Base-by-base conservation (phyloP, 2,329 filamentous ascomycete genomes). In the Trichoderma oligosporum region DNA sequence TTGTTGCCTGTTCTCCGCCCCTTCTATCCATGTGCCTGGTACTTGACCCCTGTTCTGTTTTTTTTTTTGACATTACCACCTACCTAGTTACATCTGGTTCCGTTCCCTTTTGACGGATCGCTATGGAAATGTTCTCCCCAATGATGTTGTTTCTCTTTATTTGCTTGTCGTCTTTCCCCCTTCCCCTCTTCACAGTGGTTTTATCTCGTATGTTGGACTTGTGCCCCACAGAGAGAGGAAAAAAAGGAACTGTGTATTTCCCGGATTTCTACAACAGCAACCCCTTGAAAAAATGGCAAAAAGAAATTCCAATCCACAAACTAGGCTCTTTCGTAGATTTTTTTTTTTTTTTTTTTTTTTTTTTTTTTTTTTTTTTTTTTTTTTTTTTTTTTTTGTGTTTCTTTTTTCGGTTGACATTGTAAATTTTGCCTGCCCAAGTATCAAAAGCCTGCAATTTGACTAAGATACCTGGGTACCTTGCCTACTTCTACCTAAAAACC, bases 101-200 rank as follows among this genome's bases (percentile, higher is more conserved):
- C 29, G 38, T 46, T 57, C 44, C 44, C n/a, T 44, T 45, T 53
- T 56, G 63, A 64, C 64, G 62, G 68, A 64, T 67, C 63, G 59
- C 57, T 62, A 67, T 66, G 65, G 65, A 70, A 65, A 66, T 68
- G 66, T 64, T 66, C 64, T 65, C 63, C 61, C 59, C 60, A 62
- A 60, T 65, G 62, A 60, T 54, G 55, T 61, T 61, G 56, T 63
- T 39, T 61, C 57, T 41, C 62, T 53, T 62, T 61, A 48, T 63
- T 60, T 62, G 60, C 61, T 38, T 41, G 53, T 56, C 35, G 31
- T 46, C 33, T 46, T 56, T 48, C 45, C 27, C 44, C 53, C 52
- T 39, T 55, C 36, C 57, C 47, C 39, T 54, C 33, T 18, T 58
- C 42, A 48, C 49, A 49, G 44, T 54, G 56, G 41, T 58, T 55